These are phyloP conservation scores for Phytophthora podocarpi DNA, from an alignment of 352 stramenopile species.

Conservation along the genomic window DNA sequence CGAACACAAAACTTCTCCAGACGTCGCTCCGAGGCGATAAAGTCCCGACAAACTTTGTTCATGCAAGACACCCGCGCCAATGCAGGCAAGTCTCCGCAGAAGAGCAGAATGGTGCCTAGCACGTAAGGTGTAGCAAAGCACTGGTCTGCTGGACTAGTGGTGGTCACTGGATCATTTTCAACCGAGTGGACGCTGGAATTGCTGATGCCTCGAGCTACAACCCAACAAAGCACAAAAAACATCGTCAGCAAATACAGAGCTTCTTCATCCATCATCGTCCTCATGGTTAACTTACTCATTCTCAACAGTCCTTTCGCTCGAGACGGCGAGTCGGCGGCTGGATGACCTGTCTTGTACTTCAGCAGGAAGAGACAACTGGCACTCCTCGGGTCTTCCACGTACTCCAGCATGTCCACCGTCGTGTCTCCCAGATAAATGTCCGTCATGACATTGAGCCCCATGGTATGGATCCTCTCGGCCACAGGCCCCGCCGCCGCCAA, in stretches of 20 bases:
- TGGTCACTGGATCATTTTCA: slow-evolving; percentile 17
- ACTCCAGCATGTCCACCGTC: slow-evolving; percentile 49
- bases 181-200: slow-evolving; percentile 30
- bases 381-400: slow-evolving; percentile 49
- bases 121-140: slow-evolving; percentile 69
- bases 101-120: slow-evolving; percentile 79
- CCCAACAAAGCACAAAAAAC: background rate
- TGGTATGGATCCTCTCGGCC: slow-evolving; percentile 75
- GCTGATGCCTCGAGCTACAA: slow-evolving; percentile 34
- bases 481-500: slow-evolving; percentile 70
- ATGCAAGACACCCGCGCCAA: slow-evolving; percentile 54
- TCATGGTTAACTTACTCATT: slow-evolving; percentile 43
- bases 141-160: slow-evolving; percentile 28
- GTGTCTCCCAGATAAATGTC: slow-evolving; percentile 72
- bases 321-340: slow-evolving; percentile 19
- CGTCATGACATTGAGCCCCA: slow-evolving; percentile 74
- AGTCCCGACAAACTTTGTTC: slow-evolving; percentile 60
- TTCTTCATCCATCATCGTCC: background rate
- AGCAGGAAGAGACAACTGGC: slow-evolving; percentile 62
- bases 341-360: slow-evolving; percentile 52
- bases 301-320: slow-evolving; percentile 42
- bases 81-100: slow-evolving; percentile 59
- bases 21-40: slow-evolving; percentile 64
- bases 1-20: slow-evolving; percentile 87
- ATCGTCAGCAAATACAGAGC: slow-evolving; percentile 4